phyloP scores from a whole-genome alignment of 2,329 filamentous ascomycete genomes.

The Beauveria pseudobassiana region DNA sequence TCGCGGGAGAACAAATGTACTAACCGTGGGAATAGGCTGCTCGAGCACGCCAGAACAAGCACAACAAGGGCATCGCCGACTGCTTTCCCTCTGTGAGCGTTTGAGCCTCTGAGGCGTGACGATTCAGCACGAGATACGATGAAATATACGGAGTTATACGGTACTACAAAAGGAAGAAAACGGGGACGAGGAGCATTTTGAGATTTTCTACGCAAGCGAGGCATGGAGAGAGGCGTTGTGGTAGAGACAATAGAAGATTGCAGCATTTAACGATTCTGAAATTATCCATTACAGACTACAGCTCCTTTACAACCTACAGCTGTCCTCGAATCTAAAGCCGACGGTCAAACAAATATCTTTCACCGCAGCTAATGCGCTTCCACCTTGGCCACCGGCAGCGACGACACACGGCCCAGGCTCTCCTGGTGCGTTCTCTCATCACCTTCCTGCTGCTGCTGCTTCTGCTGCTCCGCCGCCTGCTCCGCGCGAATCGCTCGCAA shows the following conservation, averaged over 20 bases:
- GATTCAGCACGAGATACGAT: constrained; percentile 3
- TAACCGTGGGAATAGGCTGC: constrained; percentile 39
- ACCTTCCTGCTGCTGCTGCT: constrained; percentile 4
- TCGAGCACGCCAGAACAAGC: constrained; percentile 70
- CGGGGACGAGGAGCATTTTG: neutral
- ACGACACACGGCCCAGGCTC: constrained; percentile 6
- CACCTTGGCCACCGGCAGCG: constrained; percentile 18
- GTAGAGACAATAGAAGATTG: neutral
- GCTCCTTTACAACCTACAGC: neutral
- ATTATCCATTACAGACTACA: neutral
- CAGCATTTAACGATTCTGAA: neutral
- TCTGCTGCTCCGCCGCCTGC: constrained; percentile 31
- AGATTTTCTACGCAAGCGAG: neutral
- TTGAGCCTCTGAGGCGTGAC: constrained; percentile 15
- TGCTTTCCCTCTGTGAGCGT: constrained; percentile 53
- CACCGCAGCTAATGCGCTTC: constrained; percentile 23
- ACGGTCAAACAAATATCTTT: neutral
- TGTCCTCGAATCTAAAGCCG: neutral
- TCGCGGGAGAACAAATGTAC: neutral
- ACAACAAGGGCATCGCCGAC: constrained; percentile 62
- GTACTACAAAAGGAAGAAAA: neutral
- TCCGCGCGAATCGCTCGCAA: constrained; percentile 50
- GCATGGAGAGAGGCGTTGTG: constrained; percentile 2
- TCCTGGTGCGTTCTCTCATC: constrained; percentile 12
- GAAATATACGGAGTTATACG: constrained; percentile 4